Conservation (phyloP, 1,139 yeast genomes). For the Pichia sp. region DNA sequence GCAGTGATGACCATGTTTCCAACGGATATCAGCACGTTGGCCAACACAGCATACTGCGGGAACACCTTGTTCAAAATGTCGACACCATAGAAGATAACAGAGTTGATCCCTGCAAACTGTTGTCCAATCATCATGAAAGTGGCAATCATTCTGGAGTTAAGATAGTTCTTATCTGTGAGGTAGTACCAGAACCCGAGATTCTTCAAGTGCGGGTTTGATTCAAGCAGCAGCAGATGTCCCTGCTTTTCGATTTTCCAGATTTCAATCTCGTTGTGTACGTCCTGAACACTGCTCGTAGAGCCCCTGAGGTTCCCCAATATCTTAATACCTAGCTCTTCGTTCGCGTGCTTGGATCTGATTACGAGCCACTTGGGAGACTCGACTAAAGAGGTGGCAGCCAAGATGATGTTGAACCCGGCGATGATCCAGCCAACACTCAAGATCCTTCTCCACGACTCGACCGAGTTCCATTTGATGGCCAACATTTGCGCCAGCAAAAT, state of each 20-base stretch:
- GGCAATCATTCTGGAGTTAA: slow-evolving; percentile 59
- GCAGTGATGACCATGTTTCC: slow-evolving; percentile 72
- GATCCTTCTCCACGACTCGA: slow-evolving; percentile 66
- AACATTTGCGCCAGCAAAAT: slow-evolving; percentile 72
- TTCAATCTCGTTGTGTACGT: slow-evolving; percentile 22
- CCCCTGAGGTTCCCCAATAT: slow-evolving; percentile 22
- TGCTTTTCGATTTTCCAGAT: slow-evolving; percentile 29
- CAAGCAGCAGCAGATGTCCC: slow-evolving; percentile 17
- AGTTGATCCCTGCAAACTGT: slow-evolving; percentile 89
- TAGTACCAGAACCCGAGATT: slow-evolving; percentile 38
- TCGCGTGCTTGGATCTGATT: slow-evolving; percentile 23
- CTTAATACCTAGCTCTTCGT: slow-evolving; percentile 31
- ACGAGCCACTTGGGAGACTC: slow-evolving; percentile 86
- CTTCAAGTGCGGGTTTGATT: slow-evolving; percentile 21
- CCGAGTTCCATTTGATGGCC: slow-evolving; percentile 65
- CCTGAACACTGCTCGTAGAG: background rate
- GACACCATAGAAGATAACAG: slow-evolving; percentile 90
- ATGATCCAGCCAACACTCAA: slow-evolving; percentile 55
- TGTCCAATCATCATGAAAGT: slow-evolving; percentile 79
- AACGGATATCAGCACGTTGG: slow-evolving; percentile 71
- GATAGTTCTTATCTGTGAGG: slow-evolving; percentile 46
- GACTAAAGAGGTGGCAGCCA: slow-evolving; percentile 43
- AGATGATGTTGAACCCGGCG: slow-evolving; percentile 46
- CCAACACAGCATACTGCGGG: slow-evolving; percentile 63
- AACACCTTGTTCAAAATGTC: slow-evolving; percentile 64